Base-by-base conservation (phyloP, 345 rosid species). In the Carallia pectinifolia region DNA sequence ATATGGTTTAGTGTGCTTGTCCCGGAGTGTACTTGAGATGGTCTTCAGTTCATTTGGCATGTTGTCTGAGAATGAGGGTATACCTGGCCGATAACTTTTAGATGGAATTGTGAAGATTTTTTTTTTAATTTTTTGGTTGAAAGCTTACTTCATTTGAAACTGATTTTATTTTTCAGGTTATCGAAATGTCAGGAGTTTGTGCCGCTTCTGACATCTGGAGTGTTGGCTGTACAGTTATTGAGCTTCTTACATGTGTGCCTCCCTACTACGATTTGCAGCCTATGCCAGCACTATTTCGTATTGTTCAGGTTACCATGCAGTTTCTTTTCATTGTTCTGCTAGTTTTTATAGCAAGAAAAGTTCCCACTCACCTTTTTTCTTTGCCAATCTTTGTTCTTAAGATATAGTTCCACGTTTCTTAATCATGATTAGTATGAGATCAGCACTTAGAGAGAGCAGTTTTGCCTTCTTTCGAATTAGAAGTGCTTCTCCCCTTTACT, bases 131-230 rank as follows among this genome's bases (percentile, higher is more conserved):
- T 23, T 23, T 23, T 23, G 47, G 62, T 33, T 67, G 48, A 48
- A 58, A 15, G 52, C 29, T 48, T 59, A 68, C 61, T 47, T 71
- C 44, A 74, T 52, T 73, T 65, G 56, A 68, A 58, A 55, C 48
- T 72, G 55, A 66, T 78, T 69, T 23, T 48, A 36, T 84, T 68
- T 74, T 82, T 66, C 89, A 96, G 99, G 99, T 92, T 75, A 96
- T 96, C 83, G 98, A 92, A 84, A 89, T 96, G 98, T 89, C 98
- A 0, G 99, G 99, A 65, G 99, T 96, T 85, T 96, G 97, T 82
- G 97, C 99, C 64, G 97, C 98, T 61, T 96, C 99, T 53, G 99
- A 96, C 79, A 96, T 96, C 72, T 95, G 98, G 99, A 90, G 99
- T 75, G 99, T 96, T 79, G 99, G 99, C 72, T 96, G 99, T 78